phyloP scores from a whole-genome alignment of 2,329 filamentous ascomycete genomes.

The Sclerotinia trifoliorum region DNA sequence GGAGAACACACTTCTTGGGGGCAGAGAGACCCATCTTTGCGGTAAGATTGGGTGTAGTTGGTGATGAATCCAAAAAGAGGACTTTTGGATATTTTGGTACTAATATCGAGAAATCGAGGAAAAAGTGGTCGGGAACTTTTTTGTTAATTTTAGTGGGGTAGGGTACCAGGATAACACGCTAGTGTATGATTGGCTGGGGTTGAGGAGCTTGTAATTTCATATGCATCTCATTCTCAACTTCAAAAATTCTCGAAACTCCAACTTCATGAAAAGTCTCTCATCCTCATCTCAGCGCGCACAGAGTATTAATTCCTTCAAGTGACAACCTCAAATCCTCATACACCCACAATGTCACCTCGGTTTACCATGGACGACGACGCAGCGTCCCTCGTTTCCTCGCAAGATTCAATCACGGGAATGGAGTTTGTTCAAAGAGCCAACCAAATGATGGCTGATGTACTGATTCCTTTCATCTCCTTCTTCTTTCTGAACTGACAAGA shows the following conservation, averaged over 20 bases:
- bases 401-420: not conserved
- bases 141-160: conserved; percentile 19
- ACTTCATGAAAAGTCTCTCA: not conserved
- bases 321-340: not conserved
- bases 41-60: not conserved
- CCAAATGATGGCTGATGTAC: conserved; percentile 7
- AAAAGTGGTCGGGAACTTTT: conserved; percentile 24
- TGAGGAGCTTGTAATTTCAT: not conserved
- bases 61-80: not conserved
- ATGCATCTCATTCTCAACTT: not conserved
- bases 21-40: conserved; percentile 65
- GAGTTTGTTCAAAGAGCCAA: conserved; percentile 13
- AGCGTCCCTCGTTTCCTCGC: not conserved
- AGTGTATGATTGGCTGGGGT: conserved; percentile 9
- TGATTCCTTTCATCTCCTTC: too few species aligned
- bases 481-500: not conserved
- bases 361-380: not conserved
- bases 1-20: conserved; percentile 58
- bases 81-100: not conserved
- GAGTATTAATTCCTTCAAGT: not conserved
- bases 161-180: not conserved
- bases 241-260: not conserved
- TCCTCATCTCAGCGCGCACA: not conserved
- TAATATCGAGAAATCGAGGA: conserved; percentile 18
- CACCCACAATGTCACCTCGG: not conserved